Conservation (phyloP, 176 grass and related monocot genomes). For the Phoenix roebelenii region DNA sequence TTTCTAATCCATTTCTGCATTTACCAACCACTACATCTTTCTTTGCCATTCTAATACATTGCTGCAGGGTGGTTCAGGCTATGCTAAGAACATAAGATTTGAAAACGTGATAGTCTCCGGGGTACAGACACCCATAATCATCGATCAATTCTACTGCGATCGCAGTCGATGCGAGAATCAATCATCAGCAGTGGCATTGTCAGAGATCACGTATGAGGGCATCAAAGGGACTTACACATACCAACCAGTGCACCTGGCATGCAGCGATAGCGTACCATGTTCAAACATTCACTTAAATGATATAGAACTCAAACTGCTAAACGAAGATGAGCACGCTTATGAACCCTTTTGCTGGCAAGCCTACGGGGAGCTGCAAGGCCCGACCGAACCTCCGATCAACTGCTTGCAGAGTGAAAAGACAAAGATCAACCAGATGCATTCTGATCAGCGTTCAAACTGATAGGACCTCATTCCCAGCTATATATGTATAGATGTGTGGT, state of each 20-base stretch:
- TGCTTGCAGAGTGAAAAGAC: conserved; percentile 23
- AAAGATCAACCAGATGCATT: too few species aligned
- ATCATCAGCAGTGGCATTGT: conserved; percentile 43
- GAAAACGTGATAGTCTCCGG: conserved; percentile 27
- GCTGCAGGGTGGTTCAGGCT: conserved; percentile 51
- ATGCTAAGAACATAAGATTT: conserved; percentile 36
- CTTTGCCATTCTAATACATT: background rate
- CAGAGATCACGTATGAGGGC: conserved; percentile 35
- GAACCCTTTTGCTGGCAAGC: conserved; percentile 63
- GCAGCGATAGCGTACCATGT: conserved; percentile 53
- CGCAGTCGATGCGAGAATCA: conserved; percentile 37
- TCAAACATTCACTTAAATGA: conserved; percentile 23
- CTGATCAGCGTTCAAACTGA: too few species aligned
- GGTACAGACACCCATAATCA: conserved; percentile 47
- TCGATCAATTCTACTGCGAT: conserved; percentile 70
- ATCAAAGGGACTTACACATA: conserved; percentile 46
- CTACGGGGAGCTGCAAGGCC: conserved; percentile 22
- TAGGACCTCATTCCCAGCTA: too few species aligned
- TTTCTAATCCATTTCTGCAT: too few species aligned
- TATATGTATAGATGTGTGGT: too few species aligned
- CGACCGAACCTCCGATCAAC: conserved; percentile 31
- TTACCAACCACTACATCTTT: too few species aligned
- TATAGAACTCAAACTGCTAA: conserved; percentile 25
- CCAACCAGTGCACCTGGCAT: conserved; percentile 46
- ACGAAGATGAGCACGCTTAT: background rate